These are phyloP conservation scores for Chaetomiaceae sp. DNA, from an alignment of 2,329 filamentous ascomycete genomes.

Conservation along the genomic window DNA sequence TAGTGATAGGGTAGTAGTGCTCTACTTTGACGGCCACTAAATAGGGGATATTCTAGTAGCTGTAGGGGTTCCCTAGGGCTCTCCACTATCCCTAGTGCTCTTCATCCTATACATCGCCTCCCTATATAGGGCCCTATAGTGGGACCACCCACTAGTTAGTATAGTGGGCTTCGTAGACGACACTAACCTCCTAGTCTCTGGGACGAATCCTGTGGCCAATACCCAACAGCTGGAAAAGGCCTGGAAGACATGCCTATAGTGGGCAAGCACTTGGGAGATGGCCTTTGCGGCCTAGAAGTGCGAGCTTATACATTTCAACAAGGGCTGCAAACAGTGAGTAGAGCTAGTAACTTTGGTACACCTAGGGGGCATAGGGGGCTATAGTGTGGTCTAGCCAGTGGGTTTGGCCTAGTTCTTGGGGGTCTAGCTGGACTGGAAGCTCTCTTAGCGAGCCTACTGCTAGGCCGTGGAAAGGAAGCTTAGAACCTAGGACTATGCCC, in stretches of 20 bases:
- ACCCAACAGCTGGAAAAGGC: neutral
- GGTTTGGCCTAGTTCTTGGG: neutral
- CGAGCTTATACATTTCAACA: neutral
- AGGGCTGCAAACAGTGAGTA: neutral
- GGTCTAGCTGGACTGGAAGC: neutral
- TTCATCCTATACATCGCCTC: conserved; percentile 2
- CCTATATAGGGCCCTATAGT: neutral
- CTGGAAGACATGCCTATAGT: conserved; percentile 1
- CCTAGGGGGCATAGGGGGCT: neutral
- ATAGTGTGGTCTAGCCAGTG: too few species aligned
- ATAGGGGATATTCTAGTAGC: neutral
- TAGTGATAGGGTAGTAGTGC: neutral
- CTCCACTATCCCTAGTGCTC: neutral
- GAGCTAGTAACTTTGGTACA: neutral
- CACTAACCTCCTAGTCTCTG: neutral
- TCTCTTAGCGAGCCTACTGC: neutral
- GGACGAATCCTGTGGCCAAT: neutral
- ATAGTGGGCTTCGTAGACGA: neutral
- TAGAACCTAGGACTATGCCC: neutral
- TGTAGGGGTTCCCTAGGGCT: neutral
- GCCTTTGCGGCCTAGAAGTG: neutral
- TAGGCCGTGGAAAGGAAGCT: neutral
- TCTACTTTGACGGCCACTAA: conserved; percentile 1
- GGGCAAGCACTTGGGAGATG: neutral
- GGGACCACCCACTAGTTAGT: neutral